These are phyloP conservation scores for Hypoxylon lienhwacheense DNA, from an alignment of 495 filamentous ascomycete species.

Conservation along the genomic window DNA sequence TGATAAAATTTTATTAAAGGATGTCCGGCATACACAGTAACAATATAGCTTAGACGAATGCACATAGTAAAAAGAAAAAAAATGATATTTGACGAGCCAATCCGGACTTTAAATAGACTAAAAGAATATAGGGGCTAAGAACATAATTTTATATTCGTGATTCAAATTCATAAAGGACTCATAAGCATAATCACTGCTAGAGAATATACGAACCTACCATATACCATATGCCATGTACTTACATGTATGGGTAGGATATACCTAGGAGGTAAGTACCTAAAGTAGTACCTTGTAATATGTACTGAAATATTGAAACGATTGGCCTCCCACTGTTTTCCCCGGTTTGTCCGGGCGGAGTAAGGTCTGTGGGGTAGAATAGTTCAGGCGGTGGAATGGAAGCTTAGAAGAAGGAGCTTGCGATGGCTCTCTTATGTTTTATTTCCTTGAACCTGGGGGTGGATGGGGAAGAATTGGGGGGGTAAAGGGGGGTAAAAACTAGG, in stretches of 20 bases:
- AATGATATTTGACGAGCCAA: slow-evolving; percentile 31
- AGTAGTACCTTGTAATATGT: too few species aligned
- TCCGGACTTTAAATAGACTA: slow-evolving; percentile 12
- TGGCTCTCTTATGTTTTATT: slow-evolving; percentile 6
- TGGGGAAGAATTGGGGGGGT: background rate
- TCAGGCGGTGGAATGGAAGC: slow-evolving; percentile 35
- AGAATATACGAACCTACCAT: too few species aligned
- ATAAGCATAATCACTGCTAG: too few species aligned
- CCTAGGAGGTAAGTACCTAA: background rate
- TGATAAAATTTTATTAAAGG: slow-evolving; percentile 2
- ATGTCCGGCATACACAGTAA: slow-evolving; percentile 11
- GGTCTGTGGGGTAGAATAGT: slow-evolving; percentile 32
- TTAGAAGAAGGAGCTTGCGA: slow-evolving; percentile 21
- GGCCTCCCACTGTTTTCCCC: slow-evolving; percentile 28
- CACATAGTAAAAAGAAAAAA: too few species aligned
- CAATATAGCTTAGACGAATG: slow-evolving; percentile 10
- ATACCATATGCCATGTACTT: too few species aligned
- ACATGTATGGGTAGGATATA: too few species aligned
- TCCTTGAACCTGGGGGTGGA: background rate
- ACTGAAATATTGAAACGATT: slow-evolving; percentile 20
- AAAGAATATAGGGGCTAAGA: slow-evolving; percentile 16
- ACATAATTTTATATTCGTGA: slow-evolving; percentile 23
- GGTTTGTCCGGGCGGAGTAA: slow-evolving; percentile 13
- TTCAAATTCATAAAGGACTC: slow-evolving; percentile 28
- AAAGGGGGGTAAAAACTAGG: too few species aligned